Base-by-base conservation (phyloP, 129 eudicot genomes). In the Arctium minus region DNA sequence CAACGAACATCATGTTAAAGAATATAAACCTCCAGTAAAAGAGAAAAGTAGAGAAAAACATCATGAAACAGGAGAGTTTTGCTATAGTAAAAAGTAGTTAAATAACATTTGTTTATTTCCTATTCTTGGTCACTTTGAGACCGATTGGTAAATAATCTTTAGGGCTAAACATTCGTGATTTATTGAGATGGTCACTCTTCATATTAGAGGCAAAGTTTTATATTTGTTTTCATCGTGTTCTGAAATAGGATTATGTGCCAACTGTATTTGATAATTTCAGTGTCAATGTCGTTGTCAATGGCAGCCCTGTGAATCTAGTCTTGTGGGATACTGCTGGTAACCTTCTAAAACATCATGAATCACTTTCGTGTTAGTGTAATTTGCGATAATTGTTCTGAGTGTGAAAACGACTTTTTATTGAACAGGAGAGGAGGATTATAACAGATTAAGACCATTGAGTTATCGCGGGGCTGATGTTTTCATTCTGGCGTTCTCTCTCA, bases 251-350 rank as follows among this genome's bases (percentile, higher is more conserved):
- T 83, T 88, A 88, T 42, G 91, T 88, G 87, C 91, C 91, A 17
- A 88, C 91, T 80, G 89, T 88, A 36, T 88, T 88, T 32, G 89
- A 88, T 81, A 88, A 88, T 86, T 88, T 88, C 86, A 86, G 91
- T 73, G 91, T 89, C 29, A 88, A 85, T 69, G 89, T 88, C 22
- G 87, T 88, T 83, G 91, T 88, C 39, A 86, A 88, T 73, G 91
- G 91, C 71, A 68, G 65, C 74, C 86, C 91, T 70, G 88, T 88
- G 27, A 86, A 88, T 84, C 86, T 88, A 62, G 91, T 89, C 13
- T 83, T 88, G 65, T 88, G 91, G 91, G 91, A 88, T 82, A 88
- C 89, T 76, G 91, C 91, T 80, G 91, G 91, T 88, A 88, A 80
- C 48, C 77, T 79, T 79, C 65, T 64, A n/a, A 79, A 53, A 64